phyloP scores from a whole-genome alignment of 306 rosid species.

The Prunus mira region DNA sequence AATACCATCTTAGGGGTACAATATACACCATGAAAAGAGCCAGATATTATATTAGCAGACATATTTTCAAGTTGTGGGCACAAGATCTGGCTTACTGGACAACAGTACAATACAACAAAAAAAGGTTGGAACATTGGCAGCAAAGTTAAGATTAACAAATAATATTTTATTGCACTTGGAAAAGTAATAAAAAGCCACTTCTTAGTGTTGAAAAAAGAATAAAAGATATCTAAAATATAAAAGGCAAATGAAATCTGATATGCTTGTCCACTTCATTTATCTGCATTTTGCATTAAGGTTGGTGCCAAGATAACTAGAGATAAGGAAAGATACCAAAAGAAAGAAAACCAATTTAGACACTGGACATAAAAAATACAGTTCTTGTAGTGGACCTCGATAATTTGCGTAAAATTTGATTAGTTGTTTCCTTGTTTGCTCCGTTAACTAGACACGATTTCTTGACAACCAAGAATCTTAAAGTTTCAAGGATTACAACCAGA shows the following conservation, averaged over 20 bases:
- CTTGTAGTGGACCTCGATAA: not conserved
- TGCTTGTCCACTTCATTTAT: conserved; percentile 2
- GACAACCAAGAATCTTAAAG: not conserved
- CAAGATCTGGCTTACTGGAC: not conserved
- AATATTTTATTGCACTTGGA: not conserved
- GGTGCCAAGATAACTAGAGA: not conserved
- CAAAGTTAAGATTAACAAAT: not conserved
- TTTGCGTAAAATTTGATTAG: not conserved
- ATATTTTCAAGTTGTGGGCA: not conserved
- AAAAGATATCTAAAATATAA: not conserved
- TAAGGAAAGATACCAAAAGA: not conserved
- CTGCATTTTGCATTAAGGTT: not conserved
- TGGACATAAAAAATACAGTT: not conserved
- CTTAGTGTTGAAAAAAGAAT: not conserved
- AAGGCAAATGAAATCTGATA: not conserved
- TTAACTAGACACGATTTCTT: not conserved
- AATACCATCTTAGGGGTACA: not conserved
- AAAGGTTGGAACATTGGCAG: not conserved
- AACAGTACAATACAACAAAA: not conserved
- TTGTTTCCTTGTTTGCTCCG: not conserved
- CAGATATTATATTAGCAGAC: not conserved
- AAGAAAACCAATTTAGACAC: not conserved
- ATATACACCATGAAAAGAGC: conserved; percentile 11
- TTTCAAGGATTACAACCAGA: not conserved
- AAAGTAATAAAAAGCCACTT: not conserved